Evolutionary conservation across 169 alveolate genomes (phyloP).

Genomic region (Plasmodium berghei): DNA sequence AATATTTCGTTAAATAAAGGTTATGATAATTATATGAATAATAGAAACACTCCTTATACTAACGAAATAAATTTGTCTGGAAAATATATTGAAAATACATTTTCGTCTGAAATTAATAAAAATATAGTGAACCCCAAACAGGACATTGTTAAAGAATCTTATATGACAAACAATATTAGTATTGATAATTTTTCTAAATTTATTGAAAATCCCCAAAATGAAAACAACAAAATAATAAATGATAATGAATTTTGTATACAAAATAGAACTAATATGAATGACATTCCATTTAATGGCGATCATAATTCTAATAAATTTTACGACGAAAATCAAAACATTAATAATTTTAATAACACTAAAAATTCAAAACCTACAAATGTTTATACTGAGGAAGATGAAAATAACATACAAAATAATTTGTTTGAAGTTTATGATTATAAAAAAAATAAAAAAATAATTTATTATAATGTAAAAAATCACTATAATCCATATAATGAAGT

Average conservation of each 20-base stretch:
- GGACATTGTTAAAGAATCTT: too few species aligned
- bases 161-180: too few species aligned
- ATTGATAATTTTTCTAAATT: background rate
- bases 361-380: background rate
- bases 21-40: background rate
- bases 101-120: too few species aligned
- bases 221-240: background rate
- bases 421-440: conserved; percentile 55
- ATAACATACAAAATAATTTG: conserved; percentile 17
- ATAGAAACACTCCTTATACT: background rate
- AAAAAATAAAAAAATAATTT: conserved; percentile 41
- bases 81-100: too few species aligned
- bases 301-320: background rate
- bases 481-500: conserved; percentile 53
- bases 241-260: background rate
- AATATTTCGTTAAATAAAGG: background rate
- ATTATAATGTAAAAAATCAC: conserved; percentile 53
- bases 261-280: background rate
- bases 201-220: background rate
- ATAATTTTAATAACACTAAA: background rate
- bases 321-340: background rate
- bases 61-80: background rate
- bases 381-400: background rate
- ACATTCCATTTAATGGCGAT: too few species aligned
- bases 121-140: too few species aligned